Percentiles rank a stretch among this genome's conserved stretches.
These are phyloP conservation scores for Ceratocystis harringtonii DNA, from an alignment of 2,329 filamentous ascomycete species.

Conservation along the genomic window DNA sequence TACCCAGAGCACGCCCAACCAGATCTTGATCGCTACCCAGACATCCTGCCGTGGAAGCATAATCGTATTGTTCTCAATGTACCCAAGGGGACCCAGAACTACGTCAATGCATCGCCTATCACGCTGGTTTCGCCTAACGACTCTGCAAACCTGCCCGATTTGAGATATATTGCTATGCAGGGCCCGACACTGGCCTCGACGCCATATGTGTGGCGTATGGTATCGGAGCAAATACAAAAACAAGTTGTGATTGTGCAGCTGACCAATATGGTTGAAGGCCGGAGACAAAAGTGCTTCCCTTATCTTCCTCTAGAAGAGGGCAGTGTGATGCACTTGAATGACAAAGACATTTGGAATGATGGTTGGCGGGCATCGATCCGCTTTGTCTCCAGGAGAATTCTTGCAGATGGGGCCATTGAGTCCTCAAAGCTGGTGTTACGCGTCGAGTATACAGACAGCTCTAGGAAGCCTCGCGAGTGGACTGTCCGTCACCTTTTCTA, in stretches of 20 bases:
- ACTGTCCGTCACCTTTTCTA: conserved; percentile 75
- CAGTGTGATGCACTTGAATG: conserved; percentile 42
- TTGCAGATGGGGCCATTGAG: conserved; percentile 45
- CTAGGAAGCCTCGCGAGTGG: conserved; percentile 37
- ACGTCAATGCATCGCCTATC: conserved; percentile 71
- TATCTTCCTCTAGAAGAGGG: conserved; percentile 59
- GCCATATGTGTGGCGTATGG: conserved; percentile 89
- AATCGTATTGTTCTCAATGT: conserved; percentile 74
- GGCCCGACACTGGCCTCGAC: conserved; percentile 66
- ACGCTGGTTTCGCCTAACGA: conserved; percentile 33
- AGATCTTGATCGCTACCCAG: conserved; percentile 64
- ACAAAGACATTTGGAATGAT: conserved; percentile 48
- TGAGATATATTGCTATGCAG: conserved; percentile 80
- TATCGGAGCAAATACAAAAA: conserved; percentile 58
- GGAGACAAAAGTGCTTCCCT: conserved; percentile 68
- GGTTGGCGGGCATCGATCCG: conserved; percentile 54
- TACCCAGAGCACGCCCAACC: conserved; percentile 14
- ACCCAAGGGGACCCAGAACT: conserved; percentile 55
- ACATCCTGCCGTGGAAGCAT: conserved; percentile 79
- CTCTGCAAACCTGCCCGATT: conserved; percentile 25
- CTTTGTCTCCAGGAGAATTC: conserved; percentile 47
- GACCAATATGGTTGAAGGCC: conserved; percentile 69
- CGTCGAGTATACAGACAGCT: conserved; percentile 30
- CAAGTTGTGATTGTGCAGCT: conserved; percentile 86
- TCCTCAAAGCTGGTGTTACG: conserved; percentile 56